Base-by-base conservation (phyloP, 2,329 filamentous ascomycete genomes). In the Ilyonectria robusta region DNA sequence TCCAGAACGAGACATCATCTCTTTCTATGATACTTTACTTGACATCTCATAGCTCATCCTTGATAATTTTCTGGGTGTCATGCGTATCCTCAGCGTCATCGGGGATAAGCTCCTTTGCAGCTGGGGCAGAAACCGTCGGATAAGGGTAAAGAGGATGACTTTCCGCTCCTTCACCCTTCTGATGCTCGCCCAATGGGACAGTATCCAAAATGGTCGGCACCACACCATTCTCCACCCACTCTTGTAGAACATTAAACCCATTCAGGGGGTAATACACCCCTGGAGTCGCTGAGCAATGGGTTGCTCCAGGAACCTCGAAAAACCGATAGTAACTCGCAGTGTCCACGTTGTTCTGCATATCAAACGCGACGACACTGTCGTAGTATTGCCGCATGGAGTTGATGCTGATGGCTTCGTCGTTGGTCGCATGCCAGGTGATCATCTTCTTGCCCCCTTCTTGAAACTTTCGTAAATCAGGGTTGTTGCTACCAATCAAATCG, bases 271-370 rank as follows among this genome's bases (percentile, higher is more conserved):
- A 56, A 5, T 26, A 11, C 2, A 17, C 65, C 2, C 42, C 60
- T 1, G 5, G 21, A 2, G 55, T 54, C 1, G 48, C 40, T 1
- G 15, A 21, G 11, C 65, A 67, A n/a, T 67, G 65, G 0, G 26
- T 51, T 8, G 33, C 55, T 8, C 65, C 65, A 4, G 65, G 60
- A 6, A 60, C 29, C 23, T 64, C 60, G 5, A 64, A 67, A 37
- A 46, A 64, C 1, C 60, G 65, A 13, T 56, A 67, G 33, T 67
- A 67, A 10, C 33, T 19, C 7, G 35, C 9, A 2, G 65, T 60
- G 10, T 42, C 51, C 1, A 56, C n/a, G 2, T 50, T 26, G 1
- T n/a, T 15, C 6, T 15, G n/a, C n/a, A 17, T 8, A 26, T 62
- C 59, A 15, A 47, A 19, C 15, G 17, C 6, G 8, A 23, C 1